These are phyloP conservation scores for Trichoderma atrobrunneum DNA, from an alignment of 2,329 filamentous ascomycete genomes.

Conservation along the genomic window DNA sequence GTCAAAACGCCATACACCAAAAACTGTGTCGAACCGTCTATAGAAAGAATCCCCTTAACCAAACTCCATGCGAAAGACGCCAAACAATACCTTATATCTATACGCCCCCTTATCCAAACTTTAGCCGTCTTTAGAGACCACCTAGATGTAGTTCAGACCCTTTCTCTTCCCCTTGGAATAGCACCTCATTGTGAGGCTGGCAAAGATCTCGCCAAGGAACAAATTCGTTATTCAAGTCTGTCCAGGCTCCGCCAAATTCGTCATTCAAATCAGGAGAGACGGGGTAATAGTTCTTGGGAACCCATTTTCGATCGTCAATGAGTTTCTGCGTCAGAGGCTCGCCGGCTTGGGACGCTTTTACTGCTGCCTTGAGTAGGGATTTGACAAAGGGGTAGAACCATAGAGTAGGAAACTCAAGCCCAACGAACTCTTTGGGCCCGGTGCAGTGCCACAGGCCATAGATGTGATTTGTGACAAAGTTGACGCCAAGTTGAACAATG, in stretches of 20 bases:
- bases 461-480: constrained; percentile 37
- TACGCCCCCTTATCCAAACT: background rate
- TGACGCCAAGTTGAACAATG: constrained; percentile 35
- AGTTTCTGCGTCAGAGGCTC: constrained; percentile 27
- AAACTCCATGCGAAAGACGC: background rate
- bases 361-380: constrained; percentile 31
- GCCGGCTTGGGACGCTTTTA: constrained; percentile 26
- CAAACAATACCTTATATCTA: background rate
- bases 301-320: constrained; percentile 35
- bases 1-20: background rate
- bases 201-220: constrained; percentile 31
- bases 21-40: background rate
- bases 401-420: constrained; percentile 34
- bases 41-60: background rate
- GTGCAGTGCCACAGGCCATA: constrained; percentile 41
- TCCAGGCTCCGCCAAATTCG: constrained; percentile 28
- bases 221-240: constrained; percentile 26
- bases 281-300: constrained; percentile 23
- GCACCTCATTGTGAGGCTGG: constrained; percentile 23
- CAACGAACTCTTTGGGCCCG: constrained; percentile 34
- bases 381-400: constrained; percentile 39
- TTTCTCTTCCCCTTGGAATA: constrained; percentile 27
- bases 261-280: constrained; percentile 1
- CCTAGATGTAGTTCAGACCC: background rate
- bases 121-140: background rate